phyloP scores from a whole-genome alignment of 1,139 yeast species.

The Taiozyma onychis region DNA sequence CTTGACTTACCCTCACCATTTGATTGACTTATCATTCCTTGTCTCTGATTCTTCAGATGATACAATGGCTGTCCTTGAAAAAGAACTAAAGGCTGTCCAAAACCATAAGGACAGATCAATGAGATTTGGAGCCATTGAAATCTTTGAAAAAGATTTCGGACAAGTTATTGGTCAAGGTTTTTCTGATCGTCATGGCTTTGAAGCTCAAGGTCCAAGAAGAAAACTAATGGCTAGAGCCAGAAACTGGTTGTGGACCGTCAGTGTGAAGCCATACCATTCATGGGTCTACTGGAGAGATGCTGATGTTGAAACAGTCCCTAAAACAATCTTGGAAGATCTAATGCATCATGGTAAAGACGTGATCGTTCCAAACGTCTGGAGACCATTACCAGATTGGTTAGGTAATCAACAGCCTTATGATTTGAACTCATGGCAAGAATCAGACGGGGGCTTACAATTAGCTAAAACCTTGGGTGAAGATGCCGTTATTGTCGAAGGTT shows the following conservation, averaged over 20 bases:
- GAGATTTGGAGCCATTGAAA: slow-evolving; percentile 49
- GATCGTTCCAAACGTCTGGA: slow-evolving; percentile 83
- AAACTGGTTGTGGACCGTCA: slow-evolving; percentile 61
- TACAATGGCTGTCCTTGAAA: slow-evolving; percentile 45
- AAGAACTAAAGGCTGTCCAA: slow-evolving; percentile 43
- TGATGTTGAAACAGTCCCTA: slow-evolving; percentile 61
- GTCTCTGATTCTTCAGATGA: slow-evolving; percentile 58
- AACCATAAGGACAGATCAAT: slow-evolving; percentile 35
- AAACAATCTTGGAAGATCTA: slow-evolving; percentile 55
- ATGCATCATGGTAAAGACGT: slow-evolving; percentile 64
- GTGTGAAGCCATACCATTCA: slow-evolving; percentile 61
- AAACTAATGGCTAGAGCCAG: slow-evolving; percentile 71
- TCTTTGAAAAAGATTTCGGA: slow-evolving; percentile 65
- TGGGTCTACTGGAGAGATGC: slow-evolving; percentile 84
- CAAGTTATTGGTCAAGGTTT: slow-evolving; percentile 62
- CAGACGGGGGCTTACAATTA: slow-evolving; percentile 74
- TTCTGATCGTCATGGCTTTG: slow-evolving; percentile 65
- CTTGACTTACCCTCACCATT: slow-evolving; percentile 60
- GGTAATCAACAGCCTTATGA: slow-evolving; percentile 90
- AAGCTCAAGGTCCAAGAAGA: slow-evolving; percentile 69
- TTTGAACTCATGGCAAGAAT: slow-evolving; percentile 86
- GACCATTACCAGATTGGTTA: slow-evolving; percentile 86
- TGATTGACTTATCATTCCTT: slow-evolving; percentile 58
- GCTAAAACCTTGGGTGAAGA: slow-evolving; percentile 78
- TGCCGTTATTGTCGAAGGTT: slow-evolving; percentile 88